Evolutionary conservation across 345 rosid genomes (phyloP), one percentile per base, ranked within the genome.

Genomic region (Erucastrum elatum): DNA sequence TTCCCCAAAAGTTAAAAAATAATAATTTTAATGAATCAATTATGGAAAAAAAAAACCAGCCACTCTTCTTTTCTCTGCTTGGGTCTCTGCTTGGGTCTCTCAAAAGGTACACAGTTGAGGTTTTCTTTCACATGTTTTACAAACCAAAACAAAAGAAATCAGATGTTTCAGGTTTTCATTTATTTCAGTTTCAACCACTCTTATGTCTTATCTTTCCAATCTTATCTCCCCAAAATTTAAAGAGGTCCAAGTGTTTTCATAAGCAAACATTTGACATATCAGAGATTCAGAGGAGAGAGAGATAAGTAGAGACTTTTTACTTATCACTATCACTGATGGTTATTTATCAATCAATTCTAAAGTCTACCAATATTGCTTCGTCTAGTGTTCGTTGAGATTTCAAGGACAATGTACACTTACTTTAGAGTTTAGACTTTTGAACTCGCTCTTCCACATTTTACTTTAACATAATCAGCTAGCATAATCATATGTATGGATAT

Each of bases 111-210:
- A 72, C 72, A 72, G 60, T 39, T 56, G 71, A 64, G 65, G 76
- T 64, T 70, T 64, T 77, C 75, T 72, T 58, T 78, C 81, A 78
- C 81, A 78, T 78, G 81, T 66, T 66, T 72, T 30, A 72, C 62
- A 71, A 72, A 72, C 81, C 61, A 26, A 56, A 51, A 58, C 81
- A 71, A 67, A 58, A 71, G 81, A 72, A 65, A 72, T 72, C 68
- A 78, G 72, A 78, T 58, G 67, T 58, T 71, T 78, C 81, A 66
- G 68, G 72, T 41, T 64, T 80, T 69, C 71, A 35, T 71, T 77
- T 8, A 64, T 71, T n/a, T 27, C 67, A 77, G 27, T 71, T n/a
- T 27, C 67, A 77, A 35, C 76, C 71, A 77, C 72, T 71, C 72
- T 55, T 71, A 56, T 71, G 66, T 71, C 72, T 55, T 77, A 56